Percentiles rank a stretch among this genome's conserved stretches.
These are phyloP conservation scores for Uncinocarpus reesii DNA, from an alignment of 2,329 filamentous ascomycete genomes.

Conservation along the genomic window DNA sequence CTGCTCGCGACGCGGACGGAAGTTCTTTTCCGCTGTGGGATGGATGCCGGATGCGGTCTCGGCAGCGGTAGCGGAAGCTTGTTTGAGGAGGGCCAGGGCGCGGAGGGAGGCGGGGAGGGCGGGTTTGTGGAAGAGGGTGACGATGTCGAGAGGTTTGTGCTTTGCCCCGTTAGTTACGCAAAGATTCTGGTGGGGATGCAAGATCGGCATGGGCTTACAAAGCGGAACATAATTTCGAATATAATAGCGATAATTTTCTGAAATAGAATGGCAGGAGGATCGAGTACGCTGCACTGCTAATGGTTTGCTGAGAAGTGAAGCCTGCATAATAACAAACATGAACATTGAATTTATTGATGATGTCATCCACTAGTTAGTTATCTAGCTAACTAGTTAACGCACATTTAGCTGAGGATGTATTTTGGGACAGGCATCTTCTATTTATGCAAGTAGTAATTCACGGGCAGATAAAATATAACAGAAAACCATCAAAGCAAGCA, in stretches of 20 bases:
- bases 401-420: no score
- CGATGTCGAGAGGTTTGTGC: constrained; percentile 75
- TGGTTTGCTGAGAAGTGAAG: no score
- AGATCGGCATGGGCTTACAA: neutral
- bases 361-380: no score
- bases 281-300: no score
- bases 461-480: no score
- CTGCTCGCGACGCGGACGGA: constrained; percentile 44
- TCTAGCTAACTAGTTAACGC: no score
- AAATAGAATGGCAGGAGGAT: neutral
- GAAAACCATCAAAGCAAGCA: no score
- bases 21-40: constrained; percentile 48
- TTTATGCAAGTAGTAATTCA: no score
- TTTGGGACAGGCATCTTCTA: no score
- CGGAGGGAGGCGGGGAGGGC: constrained; percentile 60
- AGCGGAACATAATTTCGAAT: neutral
- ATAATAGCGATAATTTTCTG: neutral
- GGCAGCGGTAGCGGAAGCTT: constrained; percentile 59
- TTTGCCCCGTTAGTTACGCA: constrained; percentile 26
- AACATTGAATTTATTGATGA: no score
- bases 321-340: no score
- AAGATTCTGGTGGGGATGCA: no score
- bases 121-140: constrained; percentile 92
- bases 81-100: constrained; percentile 67
- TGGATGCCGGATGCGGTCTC: constrained; percentile 59